Evolutionary conservation across 129 eudicot genomes (phyloP), one percentile per base, ranked within the genome.

Genomic region (Saussurea involucrata): DNA sequence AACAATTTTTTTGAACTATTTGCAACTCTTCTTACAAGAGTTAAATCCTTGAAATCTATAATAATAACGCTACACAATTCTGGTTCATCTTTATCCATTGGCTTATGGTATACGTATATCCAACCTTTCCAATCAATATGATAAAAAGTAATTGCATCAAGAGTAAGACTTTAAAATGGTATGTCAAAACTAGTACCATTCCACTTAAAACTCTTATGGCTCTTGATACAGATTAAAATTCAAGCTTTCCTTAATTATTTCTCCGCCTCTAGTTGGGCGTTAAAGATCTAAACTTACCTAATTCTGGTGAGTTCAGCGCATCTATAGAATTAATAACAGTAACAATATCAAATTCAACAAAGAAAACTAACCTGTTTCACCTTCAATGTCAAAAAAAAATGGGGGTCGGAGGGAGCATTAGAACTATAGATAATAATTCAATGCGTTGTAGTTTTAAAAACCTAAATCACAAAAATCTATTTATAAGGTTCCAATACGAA

Each of bases 251-350:
- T 18, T 21, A 57, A 57, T 6, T 6, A 57, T 20, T 57, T 12
- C 4, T 57, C 24, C 20, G 64, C 11, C 64, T 57, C 4, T 21
- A 6, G 4, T n/a, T 21, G 25, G 25, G 12, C 24, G 0, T 21
- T 57, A 57, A 57, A 57, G 24, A 57, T 73, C 36, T 33, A 74
- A 61, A 61, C 36, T 60, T 61, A 27, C 78, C 78, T 60, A 24
- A 64, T 34, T 7, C 9, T 40, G 8, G 20, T 17, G 34, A 33
- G 21, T 34, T 40, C 17, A 33, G 69, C 12, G 24, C 78, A 1
- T 72, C 66, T 7, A 72, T 53, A n/a, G 58, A 53, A 0, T 21
- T 73, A 24, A 13, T 13, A 34, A 5, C 71, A 66, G 24, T 31
- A 18, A 76, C 32, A 24, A 44, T 65, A 40, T 42, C 22, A 42